phyloP scores from a whole-genome alignment of 768 basidiomycete genomes.

The Hygrophoropsis aurantiaca region DNA sequence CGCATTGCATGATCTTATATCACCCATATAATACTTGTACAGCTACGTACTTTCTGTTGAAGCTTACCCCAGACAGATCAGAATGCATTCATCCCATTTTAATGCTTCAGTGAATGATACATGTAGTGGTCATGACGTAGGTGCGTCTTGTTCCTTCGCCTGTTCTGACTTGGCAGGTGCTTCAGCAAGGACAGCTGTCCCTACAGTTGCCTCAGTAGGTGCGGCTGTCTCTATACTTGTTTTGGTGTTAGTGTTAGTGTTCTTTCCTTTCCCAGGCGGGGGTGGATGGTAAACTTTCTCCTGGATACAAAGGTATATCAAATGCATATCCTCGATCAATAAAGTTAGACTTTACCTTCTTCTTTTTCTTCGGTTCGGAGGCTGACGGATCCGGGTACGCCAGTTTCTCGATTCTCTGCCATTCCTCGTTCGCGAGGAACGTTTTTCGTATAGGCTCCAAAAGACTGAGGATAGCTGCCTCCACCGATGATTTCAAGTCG shows the following conservation, averaged over 20 bases:
- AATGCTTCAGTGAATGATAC: too few species aligned
- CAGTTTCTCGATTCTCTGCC: constrained; percentile 69
- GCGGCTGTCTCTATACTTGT: background rate
- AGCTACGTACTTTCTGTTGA: too few species aligned
- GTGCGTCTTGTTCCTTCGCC: too few species aligned
- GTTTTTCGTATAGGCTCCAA: constrained; percentile 79
- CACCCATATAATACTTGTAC: too few species aligned
- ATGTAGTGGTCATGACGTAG: too few species aligned
- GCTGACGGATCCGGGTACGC: constrained; percentile 88
- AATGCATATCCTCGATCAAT: background rate
- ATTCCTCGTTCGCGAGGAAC: constrained; percentile 77
- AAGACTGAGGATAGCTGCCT: constrained; percentile 69
- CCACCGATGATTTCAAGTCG: constrained; percentile 82
- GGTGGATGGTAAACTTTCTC: constrained; percentile 84
- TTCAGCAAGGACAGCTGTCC: background rate
- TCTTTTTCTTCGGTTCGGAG: constrained; percentile 64
- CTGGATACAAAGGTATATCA: constrained; percentile 31
- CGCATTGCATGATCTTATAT: too few species aligned
- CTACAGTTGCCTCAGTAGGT: background rate
- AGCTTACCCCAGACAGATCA: too few species aligned
- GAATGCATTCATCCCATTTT: too few species aligned
- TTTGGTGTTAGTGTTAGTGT: constrained; percentile 31
- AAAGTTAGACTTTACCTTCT: constrained; percentile 37
- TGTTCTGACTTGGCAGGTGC: too few species aligned
- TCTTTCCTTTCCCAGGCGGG: constrained; percentile 77